phyloP scores from a whole-genome alignment of 139 green algal species.

The Coccomyxa sp. region DNA sequence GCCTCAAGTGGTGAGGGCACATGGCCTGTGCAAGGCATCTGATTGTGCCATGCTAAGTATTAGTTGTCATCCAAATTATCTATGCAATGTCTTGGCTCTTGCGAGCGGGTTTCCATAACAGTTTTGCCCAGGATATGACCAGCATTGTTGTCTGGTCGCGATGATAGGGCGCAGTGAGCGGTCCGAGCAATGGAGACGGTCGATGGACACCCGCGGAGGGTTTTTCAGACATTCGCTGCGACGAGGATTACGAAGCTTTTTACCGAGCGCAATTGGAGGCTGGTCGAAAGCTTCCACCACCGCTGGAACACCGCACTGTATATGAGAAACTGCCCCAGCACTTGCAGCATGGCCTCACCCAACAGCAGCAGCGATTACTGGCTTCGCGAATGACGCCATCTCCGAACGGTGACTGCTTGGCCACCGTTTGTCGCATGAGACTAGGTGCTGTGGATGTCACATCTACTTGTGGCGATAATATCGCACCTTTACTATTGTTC shows the following conservation, averaged over 20 bases:
- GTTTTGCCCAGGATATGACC: too few relatives aligned
- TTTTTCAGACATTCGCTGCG: constrained; percentile 67
- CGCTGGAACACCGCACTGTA: constrained; percentile 66
- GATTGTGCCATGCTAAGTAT: not conserved
- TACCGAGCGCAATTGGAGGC: constrained; percentile 50
- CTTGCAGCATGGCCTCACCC: constrained; percentile 9
- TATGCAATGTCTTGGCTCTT: too few relatives aligned
- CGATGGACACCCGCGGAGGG: constrained; percentile 21
- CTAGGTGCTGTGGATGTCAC: too few relatives aligned
- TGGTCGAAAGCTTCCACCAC: constrained; percentile 74
- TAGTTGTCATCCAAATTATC: constrained; percentile 1
- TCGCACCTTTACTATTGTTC: too few relatives aligned
- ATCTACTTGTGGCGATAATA: too few relatives aligned
- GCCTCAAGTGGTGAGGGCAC: too few relatives aligned
- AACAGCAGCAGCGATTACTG: not conserved
- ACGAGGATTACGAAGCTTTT: constrained; percentile 83
- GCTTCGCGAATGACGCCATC: not conserved
- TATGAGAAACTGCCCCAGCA: constrained; percentile 67
- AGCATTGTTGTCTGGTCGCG: too few relatives aligned
- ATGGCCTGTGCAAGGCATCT: not conserved
- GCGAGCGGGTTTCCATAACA: too few relatives aligned
- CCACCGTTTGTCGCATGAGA: too few relatives aligned
- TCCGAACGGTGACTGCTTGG: not conserved
- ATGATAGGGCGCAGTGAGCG: too few relatives aligned
- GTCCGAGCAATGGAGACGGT: not conserved